Base-by-base conservation (phyloP, 1,139 yeast genomes). In the Taiozyma sp. region DNA sequence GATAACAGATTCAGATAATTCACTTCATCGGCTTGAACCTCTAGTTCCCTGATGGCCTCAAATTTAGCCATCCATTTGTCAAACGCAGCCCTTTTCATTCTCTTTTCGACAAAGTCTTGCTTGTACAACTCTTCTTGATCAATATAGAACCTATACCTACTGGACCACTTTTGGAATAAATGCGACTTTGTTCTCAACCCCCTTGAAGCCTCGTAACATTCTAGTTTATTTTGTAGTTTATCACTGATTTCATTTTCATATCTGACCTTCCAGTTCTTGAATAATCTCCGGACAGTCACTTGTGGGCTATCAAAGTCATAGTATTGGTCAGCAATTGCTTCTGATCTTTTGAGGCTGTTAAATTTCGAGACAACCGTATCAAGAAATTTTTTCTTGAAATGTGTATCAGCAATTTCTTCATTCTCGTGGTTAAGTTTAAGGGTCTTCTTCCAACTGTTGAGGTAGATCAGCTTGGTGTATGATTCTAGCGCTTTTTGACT, bases 1-100 rank as follows among this genome's bases (percentile, higher is more conserved):
- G 62, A 56, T 13, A 56, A 7, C 24, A 61, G 29, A 43, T 59
- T 60, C 41, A 55, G 13, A 11, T 50, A 49, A 43, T 63, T 59
- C 24, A 66, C 47, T 4, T 49, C 58, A 42, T 57, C 58, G 3
- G 68, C 62, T 42, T 57, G 56, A 1, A 10, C 19, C 22, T 53
- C 53, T 54, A 59, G 46, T 5, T 54, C 52, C 30, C 49, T 50
- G n/a, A 56, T 22, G 50, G 54, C 11, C 13, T 53, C 37, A 29
- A 26, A 44, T 28, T 50, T 60, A 4, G 50, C 28, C 1, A 34
- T 8, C 69, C 68, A 64, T 32, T 44, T 32, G 5, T 24, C 45
- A 10, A 61, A 52, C 16, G 44, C 35, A 13, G 53, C 61, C 34
- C 28, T 43, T 4, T 29, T 26, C 14, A 43, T 40, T 2, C 47